Evolutionary conservation across 768 basidiomycete species (phyloP), one percentile per base, ranked within the genome.

Genomic region (Lanmaoa pseudosensibilis): DNA sequence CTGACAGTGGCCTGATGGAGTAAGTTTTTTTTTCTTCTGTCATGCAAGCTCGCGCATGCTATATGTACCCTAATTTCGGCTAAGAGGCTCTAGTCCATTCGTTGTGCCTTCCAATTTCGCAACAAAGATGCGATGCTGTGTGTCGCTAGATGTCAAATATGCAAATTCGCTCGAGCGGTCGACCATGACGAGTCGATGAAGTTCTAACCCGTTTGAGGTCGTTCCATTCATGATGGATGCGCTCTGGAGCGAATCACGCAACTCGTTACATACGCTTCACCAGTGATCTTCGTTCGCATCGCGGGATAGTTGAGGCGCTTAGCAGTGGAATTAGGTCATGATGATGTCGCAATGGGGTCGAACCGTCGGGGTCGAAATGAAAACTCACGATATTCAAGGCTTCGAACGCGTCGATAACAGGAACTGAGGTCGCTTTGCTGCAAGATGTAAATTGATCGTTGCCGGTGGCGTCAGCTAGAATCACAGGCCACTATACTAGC

Each of bases 401-500:
- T n/a, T n/a, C n/a, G n/a, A n/a, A n/a, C n/a, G n/a, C 32, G 36
- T 66, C 38, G n/a, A 46, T 16, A 41, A 50, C 46, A 39, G 53
- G 16, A 56, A 54, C 54, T 48, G 56, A 57, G 57, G 2, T 45
- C 48, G 51, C 44, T 39, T 61, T 47, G 36, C 36, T 10, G 45
- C 34, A 18, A 32, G 39, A 25, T 36, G 16, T 13, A n/a, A 21
- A 38, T 36, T 55, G 51, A 55, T 55, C 30, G 48, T 65, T 61
- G 46, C 62, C 47, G 58, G 60, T 67, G 63, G 55, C 59, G 45
- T 59, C 36, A n/a, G 27, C 21, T 38, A 7, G 49, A 23, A 57
- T 52, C 47, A 46, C 30, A 30, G 33, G 32, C 18, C n/a, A n/a
- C n/a, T n/a, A n/a, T n/a, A n/a, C n/a, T 12, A 36, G 13, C 44